These are phyloP conservation scores for Fusarium sp. DNA, from an alignment of 2,329 filamentous ascomycete genomes.

Conservation along the genomic window DNA sequence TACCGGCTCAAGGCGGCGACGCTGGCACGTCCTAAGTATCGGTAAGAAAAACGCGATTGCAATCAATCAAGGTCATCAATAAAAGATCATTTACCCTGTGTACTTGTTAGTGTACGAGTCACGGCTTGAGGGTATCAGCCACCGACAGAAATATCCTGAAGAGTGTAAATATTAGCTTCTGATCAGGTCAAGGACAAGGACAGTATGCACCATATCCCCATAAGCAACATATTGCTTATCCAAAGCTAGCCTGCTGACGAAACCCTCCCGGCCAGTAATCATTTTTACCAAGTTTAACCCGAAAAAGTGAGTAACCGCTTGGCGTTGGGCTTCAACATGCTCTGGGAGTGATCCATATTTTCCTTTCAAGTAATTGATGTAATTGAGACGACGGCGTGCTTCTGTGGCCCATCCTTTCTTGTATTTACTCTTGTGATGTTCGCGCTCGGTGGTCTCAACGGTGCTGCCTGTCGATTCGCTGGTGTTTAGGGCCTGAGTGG, in stretches of 20 bases:
- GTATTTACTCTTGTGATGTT: too few species aligned
- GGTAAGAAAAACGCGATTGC: conserved; percentile 1
- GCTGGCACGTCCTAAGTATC: conserved; percentile 77
- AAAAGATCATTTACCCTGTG: conserved; percentile 26
- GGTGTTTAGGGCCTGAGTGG: too few species aligned
- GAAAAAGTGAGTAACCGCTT: neutral
- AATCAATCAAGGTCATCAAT: neutral
- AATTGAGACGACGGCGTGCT: too few species aligned
- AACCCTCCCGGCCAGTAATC: conserved; percentile 80
- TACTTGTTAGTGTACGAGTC: neutral
- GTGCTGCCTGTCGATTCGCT: too few species aligned
- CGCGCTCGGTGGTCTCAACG: too few species aligned
- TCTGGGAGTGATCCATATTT: neutral
- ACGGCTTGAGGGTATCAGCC: neutral
- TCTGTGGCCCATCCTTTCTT: too few species aligned
- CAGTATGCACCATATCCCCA: conserved; percentile 83
- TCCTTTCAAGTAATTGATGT: too few species aligned
- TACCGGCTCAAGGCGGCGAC: conserved; percentile 88
- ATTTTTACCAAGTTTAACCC: neutral
- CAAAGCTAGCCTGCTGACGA: conserved; percentile 69
- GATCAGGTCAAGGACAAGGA: conserved; percentile 28
- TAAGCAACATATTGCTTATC: conserved; percentile 79
- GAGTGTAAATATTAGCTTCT: neutral
- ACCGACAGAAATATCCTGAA: conserved; percentile 69
- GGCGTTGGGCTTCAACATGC: neutral